phyloP scores from a whole-genome alignment of 1,284 basidiomycete species.

The Puccinia brachypodii region DNA sequence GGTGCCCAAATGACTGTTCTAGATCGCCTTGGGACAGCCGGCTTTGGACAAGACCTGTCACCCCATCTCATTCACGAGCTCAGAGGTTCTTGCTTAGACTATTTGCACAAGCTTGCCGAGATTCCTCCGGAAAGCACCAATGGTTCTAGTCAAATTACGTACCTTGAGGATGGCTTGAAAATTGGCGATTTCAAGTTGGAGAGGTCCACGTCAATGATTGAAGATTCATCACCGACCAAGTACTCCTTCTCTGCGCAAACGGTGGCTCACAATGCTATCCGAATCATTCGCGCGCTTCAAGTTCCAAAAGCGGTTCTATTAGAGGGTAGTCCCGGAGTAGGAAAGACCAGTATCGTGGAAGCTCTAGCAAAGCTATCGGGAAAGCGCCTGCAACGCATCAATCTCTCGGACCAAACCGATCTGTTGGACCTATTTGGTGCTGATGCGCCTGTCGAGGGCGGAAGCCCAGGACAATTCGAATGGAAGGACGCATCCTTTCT shows the following conservation, averaged over 20 bases:
- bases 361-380: constrained; percentile 81
- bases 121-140: background rate
- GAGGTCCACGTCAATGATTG: background rate
- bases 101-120: constrained; percentile 24
- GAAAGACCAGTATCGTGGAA: constrained; percentile 90
- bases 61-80: constrained; percentile 21
- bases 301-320: constrained; percentile 87
- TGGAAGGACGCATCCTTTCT: constrained; percentile 99
- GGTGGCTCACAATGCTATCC: constrained; percentile 81
- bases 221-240: constrained; percentile 20
- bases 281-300: constrained; percentile 86
- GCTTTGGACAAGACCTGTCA: constrained; percentile 42
- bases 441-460: constrained; percentile 91
- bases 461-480: constrained; percentile 84
- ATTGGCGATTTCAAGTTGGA: constrained; percentile 31
- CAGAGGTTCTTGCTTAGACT: constrained; percentile 10
- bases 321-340: constrained; percentile 98
- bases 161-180: background rate
- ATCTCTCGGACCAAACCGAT: constrained; percentile 98
- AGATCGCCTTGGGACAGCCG: constrained; percentile 58
- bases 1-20: constrained; percentile 59
- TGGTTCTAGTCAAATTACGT: background rate
- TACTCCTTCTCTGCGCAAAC: constrained; percentile 90
- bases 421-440: constrained; percentile 94
- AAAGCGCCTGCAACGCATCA: constrained; percentile 86